Percentiles rank a stretch among this genome's conserved stretches.
phyloP scores from a whole-genome alignment of 129 eudicot species.

The Glebionis coronaria region DNA sequence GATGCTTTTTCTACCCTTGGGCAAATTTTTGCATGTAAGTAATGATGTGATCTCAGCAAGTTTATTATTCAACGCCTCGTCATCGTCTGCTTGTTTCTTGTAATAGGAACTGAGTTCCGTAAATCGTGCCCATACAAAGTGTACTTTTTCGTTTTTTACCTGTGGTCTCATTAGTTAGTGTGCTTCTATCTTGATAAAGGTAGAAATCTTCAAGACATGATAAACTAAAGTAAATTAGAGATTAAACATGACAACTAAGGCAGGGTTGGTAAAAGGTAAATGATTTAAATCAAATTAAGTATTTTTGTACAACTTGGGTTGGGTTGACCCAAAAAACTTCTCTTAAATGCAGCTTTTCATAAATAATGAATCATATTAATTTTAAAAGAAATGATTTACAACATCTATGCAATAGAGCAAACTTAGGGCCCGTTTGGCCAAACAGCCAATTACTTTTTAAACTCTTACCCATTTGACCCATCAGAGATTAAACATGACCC shows the following conservation, averaged over 20 bases:
- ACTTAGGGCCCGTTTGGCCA: too few relatives aligned
- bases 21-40: slow-evolving; percentile 60
- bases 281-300: too few relatives aligned
- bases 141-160: slow-evolving; percentile 77
- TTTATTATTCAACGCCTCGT: slow-evolving; percentile 48
- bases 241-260: too few relatives aligned
- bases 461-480: neutral
- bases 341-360: neutral
- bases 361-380: neutral
- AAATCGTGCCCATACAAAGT: slow-evolving; percentile 89
- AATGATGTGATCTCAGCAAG: slow-evolving; percentile 85
- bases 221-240: neutral
- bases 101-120: slow-evolving; percentile 57
- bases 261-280: too few relatives aligned
- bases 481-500: neutral
- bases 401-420: neutral
- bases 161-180: slow-evolving; percentile 25
- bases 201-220: neutral
- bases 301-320: neutral
- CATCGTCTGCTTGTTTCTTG: slow-evolving; percentile 79
- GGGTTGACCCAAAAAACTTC: neutral
- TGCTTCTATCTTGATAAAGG: slow-evolving; percentile 5
- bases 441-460: neutral
- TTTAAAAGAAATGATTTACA: neutral
- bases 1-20: slow-evolving; percentile 45